phyloP scores from a whole-genome alignment of 805 yeast genomes.

The Yamadazyma paraphyllophila region DNA sequence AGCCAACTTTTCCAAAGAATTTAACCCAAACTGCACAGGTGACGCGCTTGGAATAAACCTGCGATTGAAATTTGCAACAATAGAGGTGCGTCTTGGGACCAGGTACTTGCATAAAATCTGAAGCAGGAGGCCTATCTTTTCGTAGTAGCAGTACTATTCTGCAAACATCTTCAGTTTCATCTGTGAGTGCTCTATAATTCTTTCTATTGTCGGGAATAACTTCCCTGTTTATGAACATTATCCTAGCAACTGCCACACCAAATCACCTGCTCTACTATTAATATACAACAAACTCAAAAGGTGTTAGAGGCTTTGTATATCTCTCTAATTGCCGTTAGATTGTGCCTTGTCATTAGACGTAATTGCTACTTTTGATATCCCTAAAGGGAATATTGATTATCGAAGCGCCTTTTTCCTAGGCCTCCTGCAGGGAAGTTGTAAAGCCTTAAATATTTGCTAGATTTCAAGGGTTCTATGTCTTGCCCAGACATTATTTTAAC shows the following conservation, averaged over 20 bases:
- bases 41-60: neutral
- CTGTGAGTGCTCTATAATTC: too few species aligned
- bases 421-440: neutral
- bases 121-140: neutral
- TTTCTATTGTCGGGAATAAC: too few species aligned
- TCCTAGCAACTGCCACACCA: too few species aligned
- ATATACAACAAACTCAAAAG: too few species aligned
- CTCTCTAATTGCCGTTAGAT: neutral
- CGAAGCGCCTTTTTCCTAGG: neutral
- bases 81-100: neutral
- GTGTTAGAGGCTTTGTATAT: too few species aligned
- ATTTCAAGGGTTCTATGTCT: neutral
- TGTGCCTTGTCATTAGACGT: neutral
- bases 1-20: neutral
- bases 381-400: neutral
- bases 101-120: neutral
- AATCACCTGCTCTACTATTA: too few species aligned
- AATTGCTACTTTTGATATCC: neutral
- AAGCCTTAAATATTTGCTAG: neutral
- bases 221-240: too few species aligned
- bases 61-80: slow-evolving; percentile 1
- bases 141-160: neutral
- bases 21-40: neutral
- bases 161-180: too few species aligned
- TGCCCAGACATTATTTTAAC: slow-evolving; percentile 1